Percentiles rank a stretch among this genome's conserved stretches.
These are phyloP conservation scores for Emergomyces africanus DNA, from an alignment of 2,329 filamentous ascomycete genomes.

Conservation along the genomic window DNA sequence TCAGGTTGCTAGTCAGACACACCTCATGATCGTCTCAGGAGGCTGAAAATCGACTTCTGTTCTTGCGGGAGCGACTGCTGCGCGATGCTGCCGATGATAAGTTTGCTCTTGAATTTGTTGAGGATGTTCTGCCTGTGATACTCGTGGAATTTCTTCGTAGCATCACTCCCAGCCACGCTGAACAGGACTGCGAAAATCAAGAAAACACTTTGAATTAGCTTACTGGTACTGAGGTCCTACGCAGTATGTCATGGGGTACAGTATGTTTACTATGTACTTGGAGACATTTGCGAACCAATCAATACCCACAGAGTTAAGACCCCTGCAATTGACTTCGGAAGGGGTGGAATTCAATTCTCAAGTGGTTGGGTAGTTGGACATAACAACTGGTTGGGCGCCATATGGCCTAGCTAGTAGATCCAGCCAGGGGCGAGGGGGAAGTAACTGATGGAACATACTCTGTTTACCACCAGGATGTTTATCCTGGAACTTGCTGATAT, in stretches of 20 bases:
- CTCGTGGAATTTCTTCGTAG: constrained; percentile 57
- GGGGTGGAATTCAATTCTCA: background rate
- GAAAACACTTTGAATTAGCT: background rate
- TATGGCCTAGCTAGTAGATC: too few species aligned
- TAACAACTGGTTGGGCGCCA: background rate
- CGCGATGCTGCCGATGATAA: background rate
- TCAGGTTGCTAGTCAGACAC: background rate
- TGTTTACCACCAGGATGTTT: constrained; percentile 12
- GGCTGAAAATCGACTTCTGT: background rate
- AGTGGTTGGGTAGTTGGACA: background rate
- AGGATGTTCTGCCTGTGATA: constrained; percentile 48
- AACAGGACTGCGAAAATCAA: constrained; percentile 40
- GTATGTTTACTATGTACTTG: too few species aligned
- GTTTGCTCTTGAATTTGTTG: constrained; percentile 39
- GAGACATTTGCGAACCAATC: background rate
- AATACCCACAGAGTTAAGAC: background rate
- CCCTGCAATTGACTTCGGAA: background rate
- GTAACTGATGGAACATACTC: constrained; percentile 1
- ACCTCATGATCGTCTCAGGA: background rate
- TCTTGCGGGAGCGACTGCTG: background rate
- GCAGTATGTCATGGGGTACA: background rate
- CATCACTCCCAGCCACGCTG: constrained; percentile 53
- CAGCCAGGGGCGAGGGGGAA: background rate
- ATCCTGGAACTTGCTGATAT: constrained; percentile 12
- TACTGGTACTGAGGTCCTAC: background rate